A percentile compares a stretch with the other conserved stretches of the same genome.
Conservation (phyloP, 108 stramenopile genomes). For the Nannochloropsis salina region DNA sequence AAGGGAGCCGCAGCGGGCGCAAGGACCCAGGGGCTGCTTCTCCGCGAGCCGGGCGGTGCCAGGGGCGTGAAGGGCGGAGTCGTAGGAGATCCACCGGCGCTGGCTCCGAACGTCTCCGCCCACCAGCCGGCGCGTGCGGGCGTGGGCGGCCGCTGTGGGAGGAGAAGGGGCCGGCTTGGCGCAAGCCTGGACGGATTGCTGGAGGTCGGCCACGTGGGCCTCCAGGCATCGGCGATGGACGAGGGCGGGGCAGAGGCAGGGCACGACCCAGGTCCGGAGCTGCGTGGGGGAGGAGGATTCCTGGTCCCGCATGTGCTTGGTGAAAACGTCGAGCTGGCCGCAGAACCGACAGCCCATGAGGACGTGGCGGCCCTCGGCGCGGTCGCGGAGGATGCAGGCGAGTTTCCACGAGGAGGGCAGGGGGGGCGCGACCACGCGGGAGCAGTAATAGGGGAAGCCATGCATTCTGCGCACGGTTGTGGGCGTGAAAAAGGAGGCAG, state of each 20-base stretch:
- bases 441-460: background rate
- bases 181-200: too few relatives aligned
- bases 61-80: background rate
- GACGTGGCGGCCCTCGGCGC: conserved; percentile 14
- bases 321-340: conserved; percentile 20
- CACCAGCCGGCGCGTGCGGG: too few relatives aligned
- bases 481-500: background rate
- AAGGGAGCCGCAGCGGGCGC: background rate
- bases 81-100: conserved; percentile 27
- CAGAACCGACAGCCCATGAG: conserved; percentile 21
- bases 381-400: conserved; percentile 19
- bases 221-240: conserved; percentile 20
- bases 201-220: background rate
- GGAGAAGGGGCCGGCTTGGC: background rate
- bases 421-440: background rate
- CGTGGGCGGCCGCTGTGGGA: background rate
- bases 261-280: conserved; percentile 18
- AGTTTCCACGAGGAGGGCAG: conserved; percentile 22
- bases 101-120: too few relatives aligned
- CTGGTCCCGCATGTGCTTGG: conserved; percentile 19
- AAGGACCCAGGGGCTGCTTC: background rate
- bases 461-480: background rate
- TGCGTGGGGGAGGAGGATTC: conserved; percentile 11
- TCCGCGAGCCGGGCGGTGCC: background rate
- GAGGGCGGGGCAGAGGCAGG: conserved; percentile 21